Evolutionary conservation across 805 yeast species (phyloP).

Genomic region (Kodamaea jinghongensis): DNA sequence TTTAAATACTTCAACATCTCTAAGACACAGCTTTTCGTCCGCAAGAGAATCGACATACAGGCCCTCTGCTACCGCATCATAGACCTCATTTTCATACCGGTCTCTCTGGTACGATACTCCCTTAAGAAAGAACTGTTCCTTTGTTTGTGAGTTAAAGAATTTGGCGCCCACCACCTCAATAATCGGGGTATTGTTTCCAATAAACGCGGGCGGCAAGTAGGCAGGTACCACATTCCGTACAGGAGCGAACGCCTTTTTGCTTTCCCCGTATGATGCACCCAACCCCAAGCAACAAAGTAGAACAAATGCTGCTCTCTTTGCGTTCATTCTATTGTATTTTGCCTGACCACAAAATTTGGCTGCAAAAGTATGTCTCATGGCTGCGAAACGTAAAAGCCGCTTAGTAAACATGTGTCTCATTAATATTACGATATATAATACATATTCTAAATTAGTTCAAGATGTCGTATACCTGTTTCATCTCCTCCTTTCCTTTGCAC

Average conservation of each 20-base stretch:
- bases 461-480: constrained; percentile 25
- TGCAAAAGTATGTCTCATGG: constrained; percentile 1
- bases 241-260: no score
- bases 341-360: no score
- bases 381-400: constrained; percentile 2
- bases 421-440: constrained; percentile 2
- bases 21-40: constrained; percentile 61
- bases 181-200: constrained; percentile 22
- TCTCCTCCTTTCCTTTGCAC: constrained; percentile 43
- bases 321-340: no score
- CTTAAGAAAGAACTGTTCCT: constrained; percentile 79
- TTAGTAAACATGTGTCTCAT: neutral
- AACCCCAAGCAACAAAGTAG: no score
- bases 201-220: constrained; percentile 1
- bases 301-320: no score
- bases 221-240: no score
- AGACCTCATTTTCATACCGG: constrained; percentile 41
- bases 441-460: constrained; percentile 10
- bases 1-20: constrained; percentile 78
- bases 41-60: constrained; percentile 72
- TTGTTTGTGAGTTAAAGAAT: constrained; percentile 69
- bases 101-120: constrained; percentile 88
- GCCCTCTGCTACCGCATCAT: constrained; percentile 10
- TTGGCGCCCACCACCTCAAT: constrained; percentile 70
- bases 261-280: no score